These are phyloP conservation scores for Carallia pectinifolia DNA, from an alignment of 345 rosid genomes.

Conservation along the genomic window DNA sequence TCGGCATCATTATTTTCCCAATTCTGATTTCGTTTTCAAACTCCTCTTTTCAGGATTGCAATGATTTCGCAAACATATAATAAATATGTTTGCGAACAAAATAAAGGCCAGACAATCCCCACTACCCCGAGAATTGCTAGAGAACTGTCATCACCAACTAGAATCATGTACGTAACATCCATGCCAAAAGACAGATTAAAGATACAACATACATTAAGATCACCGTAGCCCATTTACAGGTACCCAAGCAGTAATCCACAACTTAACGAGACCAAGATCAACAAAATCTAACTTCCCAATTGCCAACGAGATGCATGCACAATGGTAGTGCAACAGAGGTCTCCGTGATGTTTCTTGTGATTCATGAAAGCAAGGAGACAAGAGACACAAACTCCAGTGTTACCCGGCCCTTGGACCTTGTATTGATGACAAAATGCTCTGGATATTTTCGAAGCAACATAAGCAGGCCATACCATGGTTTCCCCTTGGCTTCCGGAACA, in stretches of 20 bases:
- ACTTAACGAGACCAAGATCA: not conserved
- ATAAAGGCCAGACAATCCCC: too few species aligned
- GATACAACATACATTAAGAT: not conserved
- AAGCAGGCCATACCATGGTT: constrained; percentile 91
- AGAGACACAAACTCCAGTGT: constrained; percentile 87
- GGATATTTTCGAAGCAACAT: constrained; percentile 86
- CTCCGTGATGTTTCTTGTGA: not conserved
- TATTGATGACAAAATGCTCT: constrained; percentile 93
- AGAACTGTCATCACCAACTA: not conserved
- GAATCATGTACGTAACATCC: not conserved
- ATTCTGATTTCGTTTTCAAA: too few species aligned
- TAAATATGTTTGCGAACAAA: too few species aligned
- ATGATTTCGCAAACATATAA: too few species aligned
- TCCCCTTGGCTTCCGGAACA: constrained; percentile 74
- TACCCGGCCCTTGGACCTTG: constrained; percentile 75
- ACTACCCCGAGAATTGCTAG: not conserved
- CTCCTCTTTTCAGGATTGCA: too few species aligned
- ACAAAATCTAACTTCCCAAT: not conserved
- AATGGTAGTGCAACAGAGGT: too few species aligned
- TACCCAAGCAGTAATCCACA: not conserved
- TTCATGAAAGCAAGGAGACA: constrained; percentile 72
- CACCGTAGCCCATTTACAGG: constrained; percentile 2
- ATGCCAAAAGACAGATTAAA: not conserved
- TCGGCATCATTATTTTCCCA: too few species aligned
- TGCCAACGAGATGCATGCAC: not conserved